These are phyloP conservation scores for Cerrena zonata DNA, from an alignment of 1,284 basidiomycete species.

Conservation along the genomic window DNA sequence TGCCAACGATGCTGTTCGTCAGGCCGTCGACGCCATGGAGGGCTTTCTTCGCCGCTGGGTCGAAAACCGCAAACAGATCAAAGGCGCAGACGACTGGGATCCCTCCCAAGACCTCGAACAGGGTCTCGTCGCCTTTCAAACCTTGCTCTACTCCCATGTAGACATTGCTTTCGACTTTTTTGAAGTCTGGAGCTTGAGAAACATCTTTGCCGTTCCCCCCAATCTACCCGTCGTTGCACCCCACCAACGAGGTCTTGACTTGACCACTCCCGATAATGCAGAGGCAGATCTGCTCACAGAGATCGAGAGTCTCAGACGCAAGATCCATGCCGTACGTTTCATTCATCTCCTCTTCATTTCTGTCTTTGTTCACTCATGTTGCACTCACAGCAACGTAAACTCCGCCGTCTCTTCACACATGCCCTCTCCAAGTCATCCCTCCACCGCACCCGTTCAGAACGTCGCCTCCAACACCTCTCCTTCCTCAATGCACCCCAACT, in stretches of 20 bases:
- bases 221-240: conserved; percentile 64
- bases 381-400: conserved; percentile 63
- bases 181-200: conserved; percentile 71
- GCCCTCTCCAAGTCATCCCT: conserved; percentile 41
- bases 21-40: conserved; percentile 70
- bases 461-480: conserved; percentile 38
- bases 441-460: conserved; percentile 39
- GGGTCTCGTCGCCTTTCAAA: conserved; percentile 71
- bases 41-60: conserved; percentile 68
- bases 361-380: conserved; percentile 5
- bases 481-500: conserved; percentile 37
- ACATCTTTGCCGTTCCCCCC: conserved; percentile 65
- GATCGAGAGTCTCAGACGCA: conserved; percentile 49
- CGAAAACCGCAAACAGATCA: conserved; percentile 44
- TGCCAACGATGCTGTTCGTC: conserved; percentile 61
- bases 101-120: conserved; percentile 65
- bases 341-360: neutral
- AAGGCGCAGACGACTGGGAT: conserved; percentile 43
- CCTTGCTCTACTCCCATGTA: conserved; percentile 69
- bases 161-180: conserved; percentile 78
- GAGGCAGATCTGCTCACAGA: conserved; percentile 49
- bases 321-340: conserved; percentile 54
- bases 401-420: conserved; percentile 47
- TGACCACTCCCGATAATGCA: conserved; percentile 48
- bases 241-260: conserved; percentile 56